These are phyloP conservation scores for Kappamyces sp. DNA, from an alignment of 192 early-diverging fungal genomes.

Conservation along the genomic window DNA sequence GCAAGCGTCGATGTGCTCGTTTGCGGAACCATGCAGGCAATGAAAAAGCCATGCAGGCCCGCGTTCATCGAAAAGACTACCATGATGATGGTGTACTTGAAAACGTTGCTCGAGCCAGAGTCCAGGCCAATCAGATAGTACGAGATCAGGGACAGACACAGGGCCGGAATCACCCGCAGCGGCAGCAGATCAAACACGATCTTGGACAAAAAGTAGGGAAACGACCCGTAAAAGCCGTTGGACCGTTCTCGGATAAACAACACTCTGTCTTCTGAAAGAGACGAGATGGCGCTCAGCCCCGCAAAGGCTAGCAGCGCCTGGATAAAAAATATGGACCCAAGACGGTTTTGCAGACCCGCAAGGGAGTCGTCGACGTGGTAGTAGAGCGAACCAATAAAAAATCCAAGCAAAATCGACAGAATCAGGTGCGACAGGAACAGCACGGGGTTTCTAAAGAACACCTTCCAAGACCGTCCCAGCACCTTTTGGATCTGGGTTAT, in stretches of 20 bases:
- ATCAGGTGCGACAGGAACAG: constrained; percentile 52
- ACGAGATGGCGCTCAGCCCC: constrained; percentile 55
- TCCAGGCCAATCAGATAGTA: constrained; percentile 68
- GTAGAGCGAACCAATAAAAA: constrained; percentile 64
- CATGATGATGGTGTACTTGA: constrained; percentile 58
- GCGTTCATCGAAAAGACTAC: constrained; percentile 58
- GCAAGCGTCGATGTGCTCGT: constrained; percentile 56
- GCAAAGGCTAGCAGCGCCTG: constrained; percentile 66
- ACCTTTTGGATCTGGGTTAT: constrained; percentile 47
- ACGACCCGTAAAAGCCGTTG: constrained; percentile 40
- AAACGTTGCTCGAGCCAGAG: constrained; percentile 27
- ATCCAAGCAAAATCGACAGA: constrained; percentile 47
- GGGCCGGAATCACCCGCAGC: constrained; percentile 56
- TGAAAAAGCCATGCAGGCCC: constrained; percentile 54
- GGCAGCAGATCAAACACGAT: constrained; percentile 68
- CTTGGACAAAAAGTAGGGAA: constrained; percentile 51
- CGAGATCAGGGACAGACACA: constrained; percentile 57
- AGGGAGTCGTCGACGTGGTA: constrained; percentile 50
- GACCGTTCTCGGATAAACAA: constrained; percentile 45
- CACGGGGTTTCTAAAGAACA: constrained; percentile 38
- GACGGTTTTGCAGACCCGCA: constrained; percentile 69
- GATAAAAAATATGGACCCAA: constrained; percentile 66
- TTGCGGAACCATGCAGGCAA: constrained; percentile 52
- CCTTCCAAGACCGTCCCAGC: constrained; percentile 38
- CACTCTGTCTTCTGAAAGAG: constrained; percentile 37